These are phyloP conservation scores for Macrolepiota fuliginosa DNA, from an alignment of 768 basidiomycete genomes.

Conservation along the genomic window DNA sequence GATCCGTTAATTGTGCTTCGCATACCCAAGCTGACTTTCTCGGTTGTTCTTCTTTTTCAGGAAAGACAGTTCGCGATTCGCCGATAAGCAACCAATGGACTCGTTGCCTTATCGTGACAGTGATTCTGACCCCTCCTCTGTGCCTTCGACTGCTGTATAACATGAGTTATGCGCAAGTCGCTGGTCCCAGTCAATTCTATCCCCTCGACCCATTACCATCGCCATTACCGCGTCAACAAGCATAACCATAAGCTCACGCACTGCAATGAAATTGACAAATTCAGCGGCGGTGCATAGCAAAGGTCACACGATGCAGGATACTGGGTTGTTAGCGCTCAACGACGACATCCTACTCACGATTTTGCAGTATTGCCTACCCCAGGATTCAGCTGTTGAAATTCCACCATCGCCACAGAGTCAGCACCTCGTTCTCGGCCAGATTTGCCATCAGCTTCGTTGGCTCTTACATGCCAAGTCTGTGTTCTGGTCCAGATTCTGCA, in stretches of 20 bases:
- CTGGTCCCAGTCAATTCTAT: not conserved
- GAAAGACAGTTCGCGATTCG: conserved; percentile 5
- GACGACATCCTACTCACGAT: conserved; percentile 2
- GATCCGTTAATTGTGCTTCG: conserved; percentile 2
- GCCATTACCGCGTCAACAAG: not conserved
- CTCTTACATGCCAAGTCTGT: not conserved
- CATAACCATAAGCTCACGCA: not conserved
- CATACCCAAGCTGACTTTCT: not conserved
- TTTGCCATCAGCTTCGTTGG: conserved; percentile 3
- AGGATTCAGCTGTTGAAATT: not conserved
- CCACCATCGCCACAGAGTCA: not conserved
- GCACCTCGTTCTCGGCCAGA: conserved; percentile 5
- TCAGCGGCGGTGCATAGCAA: not conserved
- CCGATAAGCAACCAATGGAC: conserved; percentile 3
- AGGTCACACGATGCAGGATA: not conserved
- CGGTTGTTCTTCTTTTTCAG: conserved; percentile 6
- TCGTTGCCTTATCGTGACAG: not conserved
- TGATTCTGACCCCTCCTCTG: conserved; percentile 1
- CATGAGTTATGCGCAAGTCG: not conserved
- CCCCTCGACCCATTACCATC: not conserved
- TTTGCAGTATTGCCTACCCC: conserved; percentile 1
- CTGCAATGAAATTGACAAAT: not conserved
- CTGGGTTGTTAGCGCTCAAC: not conserved
- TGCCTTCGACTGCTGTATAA: not conserved
- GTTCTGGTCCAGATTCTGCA: conserved; percentile 7